Evolutionary conservation across 306 rosid genomes (phyloP), one percentile per base, ranked within the genome.

Genomic region (Pterocarpus macrocarpus): DNA sequence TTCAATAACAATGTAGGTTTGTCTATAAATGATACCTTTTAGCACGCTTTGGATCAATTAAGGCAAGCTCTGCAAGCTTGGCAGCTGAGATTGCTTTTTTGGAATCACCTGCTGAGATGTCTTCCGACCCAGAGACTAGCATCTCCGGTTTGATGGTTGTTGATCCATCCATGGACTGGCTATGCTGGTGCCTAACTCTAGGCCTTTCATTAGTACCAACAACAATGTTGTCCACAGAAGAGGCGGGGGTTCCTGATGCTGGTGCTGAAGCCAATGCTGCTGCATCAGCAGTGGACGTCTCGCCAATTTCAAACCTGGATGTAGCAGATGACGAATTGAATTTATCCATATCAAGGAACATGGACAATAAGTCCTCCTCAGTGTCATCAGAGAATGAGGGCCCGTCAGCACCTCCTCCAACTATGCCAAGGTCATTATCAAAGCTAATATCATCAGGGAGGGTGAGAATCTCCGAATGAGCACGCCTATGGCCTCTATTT

Each of bases 141-240:
- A 90, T 87, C 82, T 91, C 93, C 0, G 95, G 86, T 44, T 87
- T 88, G 81, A 91, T 91, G 39, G 86, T 83, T 61, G 91, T 74
- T 3, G 92, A 91, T 12, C 90, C 94, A 81, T 94, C 97, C 94
- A 94, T 91, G 78, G 98, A 94, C 80, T 85, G 95, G 85, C 97
- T 91, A 75, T 90, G 97, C 50, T 93, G 94, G 80, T 93, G 97
- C 83, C 97, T 85, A 72, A 87, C 85, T 83, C 92, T 86, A 10
- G 89, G 93, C 78, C 92, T 88, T 81, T 82, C 91, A 67, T 75
- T 80, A 67, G 86, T 74, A 79, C 83, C 87, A 15, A 71, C 59
- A 64, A 77, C 66, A 52, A 50, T 74, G 75, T 82, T 72, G 68
- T 84, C 92, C 30, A 61, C 79, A 30, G 85, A 73, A 11, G 77